These are phyloP conservation scores for Trypanosoma mega DNA, from an alignment of 208 protist species.

Conservation along the genomic window DNA sequence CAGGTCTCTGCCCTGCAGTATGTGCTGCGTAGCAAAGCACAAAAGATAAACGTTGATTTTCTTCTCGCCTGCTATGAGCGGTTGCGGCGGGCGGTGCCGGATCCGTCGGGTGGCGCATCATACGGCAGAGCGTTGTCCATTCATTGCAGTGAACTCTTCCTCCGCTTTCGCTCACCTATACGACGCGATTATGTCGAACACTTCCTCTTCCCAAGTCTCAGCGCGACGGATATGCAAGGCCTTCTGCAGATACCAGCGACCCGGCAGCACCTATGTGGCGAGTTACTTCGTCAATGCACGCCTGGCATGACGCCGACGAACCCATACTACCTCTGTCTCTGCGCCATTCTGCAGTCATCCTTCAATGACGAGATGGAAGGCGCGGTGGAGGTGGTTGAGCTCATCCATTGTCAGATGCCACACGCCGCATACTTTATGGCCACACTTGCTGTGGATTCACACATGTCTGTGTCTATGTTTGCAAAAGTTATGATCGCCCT, in stretches of 20 bases:
- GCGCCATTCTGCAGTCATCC: constrained; percentile 72
- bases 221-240: constrained; percentile 67
- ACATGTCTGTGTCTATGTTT: constrained; percentile 89
- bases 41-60: constrained; percentile 86
- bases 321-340: constrained; percentile 88
- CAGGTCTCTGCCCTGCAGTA: constrained; percentile 78
- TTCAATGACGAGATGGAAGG: constrained; percentile 83
- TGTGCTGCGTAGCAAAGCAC: constrained; percentile 71
- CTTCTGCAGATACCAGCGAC: constrained; percentile 72
- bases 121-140: constrained; percentile 81
- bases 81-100: constrained; percentile 68
- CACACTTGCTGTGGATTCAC: constrained; percentile 76
- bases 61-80: constrained; percentile 89
- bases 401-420: constrained; percentile 88
- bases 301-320: constrained; percentile 66
- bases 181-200: constrained; percentile 89
- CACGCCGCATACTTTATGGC: constrained; percentile 89
- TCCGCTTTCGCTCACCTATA: constrained; percentile 87
- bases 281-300: constrained; percentile 79
- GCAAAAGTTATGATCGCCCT: constrained; percentile 86
- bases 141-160: constrained; percentile 86
- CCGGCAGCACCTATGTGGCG: constrained; percentile 64
- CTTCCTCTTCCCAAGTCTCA: constrained; percentile 87
- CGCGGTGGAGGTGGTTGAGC: constrained; percentile 70
- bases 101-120: constrained; percentile 62